phyloP scores from a whole-genome alignment of 805 yeast genomes.

The Hermanozyma aechmeae region DNA sequence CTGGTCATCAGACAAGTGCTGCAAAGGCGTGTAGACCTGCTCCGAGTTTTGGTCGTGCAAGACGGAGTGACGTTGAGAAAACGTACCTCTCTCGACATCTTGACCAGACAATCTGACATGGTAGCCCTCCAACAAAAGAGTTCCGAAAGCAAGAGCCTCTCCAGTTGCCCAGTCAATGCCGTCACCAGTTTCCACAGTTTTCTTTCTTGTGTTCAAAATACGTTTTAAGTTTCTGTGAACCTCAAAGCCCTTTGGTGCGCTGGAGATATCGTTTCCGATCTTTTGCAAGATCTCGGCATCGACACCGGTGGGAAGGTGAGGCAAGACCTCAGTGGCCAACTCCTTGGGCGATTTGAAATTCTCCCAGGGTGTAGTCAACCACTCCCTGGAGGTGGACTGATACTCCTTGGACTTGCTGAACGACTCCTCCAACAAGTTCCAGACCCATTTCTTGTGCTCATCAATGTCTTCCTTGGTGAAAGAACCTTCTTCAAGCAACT shows the following conservation, averaged over 20 bases:
- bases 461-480: slow-evolving; percentile 85
- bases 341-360: slow-evolving; percentile 97
- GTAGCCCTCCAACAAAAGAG: slow-evolving; percentile 85
- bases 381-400: slow-evolving; percentile 85
- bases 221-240: slow-evolving; percentile 95
- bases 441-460: slow-evolving; percentile 97
- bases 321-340: slow-evolving; percentile 89
- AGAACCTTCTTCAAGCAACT: slow-evolving; percentile 77
- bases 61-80: slow-evolving; percentile 98
- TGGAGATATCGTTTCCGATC: slow-evolving; percentile 69
- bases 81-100: slow-evolving; percentile 99
- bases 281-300: slow-evolving; percentile 60
- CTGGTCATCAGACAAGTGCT: slow-evolving; percentile 69
- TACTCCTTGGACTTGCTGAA: slow-evolving; percentile 84
- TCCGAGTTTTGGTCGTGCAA: slow-evolving; percentile 92
- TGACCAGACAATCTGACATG: slow-evolving; percentile 98
- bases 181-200: slow-evolving; percentile 79
- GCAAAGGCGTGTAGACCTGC: slow-evolving; percentile 74
- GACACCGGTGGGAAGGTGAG: slow-evolving; percentile 93
- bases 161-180: slow-evolving; percentile 99
- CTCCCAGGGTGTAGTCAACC: slow-evolving; percentile 99
- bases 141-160: slow-evolving; percentile 97
- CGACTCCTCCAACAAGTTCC: slow-evolving; percentile 88
- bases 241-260: slow-evolving; percentile 81
- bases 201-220: slow-evolving; percentile 79